Percentiles rank a stretch among this genome's conserved stretches.
Evolutionary conservation across 495 filamentous ascomycete species (phyloP).

Genomic region (Penicillium chermesinum): DNA sequence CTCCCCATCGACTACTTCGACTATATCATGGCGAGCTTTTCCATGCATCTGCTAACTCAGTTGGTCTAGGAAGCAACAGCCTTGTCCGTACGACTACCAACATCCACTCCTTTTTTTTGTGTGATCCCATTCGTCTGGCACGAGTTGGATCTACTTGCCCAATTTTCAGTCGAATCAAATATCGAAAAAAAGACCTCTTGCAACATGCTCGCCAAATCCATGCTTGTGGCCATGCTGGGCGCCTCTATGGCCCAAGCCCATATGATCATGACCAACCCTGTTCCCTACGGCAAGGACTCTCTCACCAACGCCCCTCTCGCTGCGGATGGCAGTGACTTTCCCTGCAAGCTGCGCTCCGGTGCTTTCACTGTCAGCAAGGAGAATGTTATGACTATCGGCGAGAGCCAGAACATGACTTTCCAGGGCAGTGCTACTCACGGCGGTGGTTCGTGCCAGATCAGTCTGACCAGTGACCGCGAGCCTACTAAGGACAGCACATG

Average conservation of each 20-base stretch:
- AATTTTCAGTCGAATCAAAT: conserved; percentile 21
- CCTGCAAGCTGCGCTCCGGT: conserved; percentile 58
- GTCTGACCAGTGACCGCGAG: conserved; percentile 66
- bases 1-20: too few species aligned
- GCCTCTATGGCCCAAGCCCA: conserved; percentile 53
- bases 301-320: conserved; percentile 59
- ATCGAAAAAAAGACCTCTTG: conserved; percentile 9
- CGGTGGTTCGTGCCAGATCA: conserved; percentile 85
- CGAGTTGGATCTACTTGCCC: conserved; percentile 27
- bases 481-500: conserved; percentile 51
- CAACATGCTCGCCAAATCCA: conserved; percentile 39
- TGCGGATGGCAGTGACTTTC: conserved; percentile 61
- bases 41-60: conserved; percentile 6
- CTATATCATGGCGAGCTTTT: too few species aligned
- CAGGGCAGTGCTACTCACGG: conserved; percentile 65
- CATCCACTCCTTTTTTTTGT: conserved; percentile 17
- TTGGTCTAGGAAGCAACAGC: conserved; percentile 5
- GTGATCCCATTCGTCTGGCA: conserved; percentile 40
- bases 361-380: conserved; percentile 21
- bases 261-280: conserved; percentile 64
- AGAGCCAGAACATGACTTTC: conserved; percentile 25
- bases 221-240: conserved; percentile 43
- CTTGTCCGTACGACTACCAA: conserved; percentile 14
- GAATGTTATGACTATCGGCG: conserved; percentile 31
- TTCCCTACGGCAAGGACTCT: conserved; percentile 52